A percentile compares a stretch with the other conserved stretches of the same genome.
phyloP scores from a whole-genome alignment of 1,284 basidiomycete species.

The Neonothopanus nambi region DNA sequence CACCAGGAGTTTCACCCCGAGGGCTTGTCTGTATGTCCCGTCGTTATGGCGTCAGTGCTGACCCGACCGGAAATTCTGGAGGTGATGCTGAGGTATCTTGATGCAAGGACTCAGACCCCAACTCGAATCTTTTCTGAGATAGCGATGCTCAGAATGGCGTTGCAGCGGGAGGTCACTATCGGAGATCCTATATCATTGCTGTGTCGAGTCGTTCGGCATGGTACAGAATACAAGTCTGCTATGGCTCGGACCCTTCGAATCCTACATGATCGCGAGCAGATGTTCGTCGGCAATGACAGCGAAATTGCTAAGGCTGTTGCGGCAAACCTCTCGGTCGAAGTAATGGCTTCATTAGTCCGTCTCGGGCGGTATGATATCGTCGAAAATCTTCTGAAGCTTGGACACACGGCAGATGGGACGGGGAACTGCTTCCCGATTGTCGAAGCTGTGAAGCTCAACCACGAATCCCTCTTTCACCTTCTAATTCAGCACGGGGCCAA shows the following conservation, averaged over 20 bases:
- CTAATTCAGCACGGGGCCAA: slow-evolving; percentile 5
- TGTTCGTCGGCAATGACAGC: not conserved
- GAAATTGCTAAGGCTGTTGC: not conserved
- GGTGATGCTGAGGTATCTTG: slow-evolving; percentile 3
- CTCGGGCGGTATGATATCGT: slow-evolving; percentile 11
- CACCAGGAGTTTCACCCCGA: not conserved
- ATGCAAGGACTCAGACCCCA: not conserved
- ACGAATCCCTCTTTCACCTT: slow-evolving; percentile 9
- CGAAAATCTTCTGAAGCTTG: slow-evolving; percentile 4
- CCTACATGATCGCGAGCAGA: slow-evolving; percentile 7
- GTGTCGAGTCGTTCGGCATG: slow-evolving; percentile 3
- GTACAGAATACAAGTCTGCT: not conserved
- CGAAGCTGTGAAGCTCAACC: slow-evolving; percentile 3
- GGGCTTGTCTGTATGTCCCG: slow-evolving; percentile 4
- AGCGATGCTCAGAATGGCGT: slow-evolving; percentile 9
- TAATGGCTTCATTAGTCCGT: slow-evolving; percentile 3
- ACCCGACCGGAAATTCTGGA: slow-evolving; percentile 9
- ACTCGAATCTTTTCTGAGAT: slow-evolving; percentile 6
- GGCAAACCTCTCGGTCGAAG: not conserved
- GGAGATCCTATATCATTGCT: slow-evolving; percentile 9
- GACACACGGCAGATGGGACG: slow-evolving; percentile 1
- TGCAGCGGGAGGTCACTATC: slow-evolving; percentile 9
- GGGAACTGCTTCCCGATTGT: not conserved
- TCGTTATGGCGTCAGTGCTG: slow-evolving; percentile 7
- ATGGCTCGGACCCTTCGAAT: slow-evolving; percentile 8